Conservation (phyloP, 345 rosid genomes). For the Zanthoxylum bungeanum region DNA sequence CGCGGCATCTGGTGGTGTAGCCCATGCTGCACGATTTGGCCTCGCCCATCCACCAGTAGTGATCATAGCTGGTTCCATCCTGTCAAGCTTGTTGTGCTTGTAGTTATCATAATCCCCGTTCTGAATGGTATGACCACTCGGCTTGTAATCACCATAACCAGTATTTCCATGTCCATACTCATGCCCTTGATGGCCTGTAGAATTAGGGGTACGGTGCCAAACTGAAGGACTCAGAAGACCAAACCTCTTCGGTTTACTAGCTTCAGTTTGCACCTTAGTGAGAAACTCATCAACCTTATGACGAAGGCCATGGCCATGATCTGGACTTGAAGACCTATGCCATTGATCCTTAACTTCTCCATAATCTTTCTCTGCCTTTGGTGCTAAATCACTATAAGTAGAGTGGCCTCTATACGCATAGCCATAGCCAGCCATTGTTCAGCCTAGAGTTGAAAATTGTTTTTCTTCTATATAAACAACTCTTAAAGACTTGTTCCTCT, state of each 20-base stretch:
- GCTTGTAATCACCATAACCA: conserved; percentile 14
- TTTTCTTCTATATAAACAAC: neutral
- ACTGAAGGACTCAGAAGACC: conserved; percentile 17
- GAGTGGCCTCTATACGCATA: conserved; percentile 11
- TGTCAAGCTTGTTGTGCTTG: neutral
- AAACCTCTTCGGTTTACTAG: conserved; percentile 27
- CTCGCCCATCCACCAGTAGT: conserved; percentile 20
- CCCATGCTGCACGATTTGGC: conserved; percentile 22
- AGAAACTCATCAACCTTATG: conserved; percentile 25
- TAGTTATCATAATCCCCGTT: conserved; percentile 19
- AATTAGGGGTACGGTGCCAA: conserved; percentile 24
- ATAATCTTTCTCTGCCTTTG: conserved; percentile 9
- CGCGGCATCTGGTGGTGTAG: conserved; percentile 13
- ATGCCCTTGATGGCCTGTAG: conserved; percentile 6
- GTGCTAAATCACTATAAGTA: conserved; percentile 12
- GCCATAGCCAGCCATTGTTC: conserved; percentile 28
- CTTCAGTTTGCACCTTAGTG: conserved; percentile 28
- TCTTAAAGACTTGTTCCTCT: conserved; percentile 4
- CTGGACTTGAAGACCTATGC: conserved; percentile 19
- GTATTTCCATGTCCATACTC: neutral
- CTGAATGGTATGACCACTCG: conserved; percentile 1
- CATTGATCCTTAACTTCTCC: too few relatives aligned
- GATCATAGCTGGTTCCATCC: conserved; percentile 16
- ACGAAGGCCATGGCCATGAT: conserved; percentile 11
- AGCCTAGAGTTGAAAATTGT: neutral